Percentiles rank a stretch among this genome's conserved stretches.
Evolutionary conservation across 2,329 filamentous ascomycete genomes (phyloP).

Genomic region (Conoideocrella luteorostrata): DNA sequence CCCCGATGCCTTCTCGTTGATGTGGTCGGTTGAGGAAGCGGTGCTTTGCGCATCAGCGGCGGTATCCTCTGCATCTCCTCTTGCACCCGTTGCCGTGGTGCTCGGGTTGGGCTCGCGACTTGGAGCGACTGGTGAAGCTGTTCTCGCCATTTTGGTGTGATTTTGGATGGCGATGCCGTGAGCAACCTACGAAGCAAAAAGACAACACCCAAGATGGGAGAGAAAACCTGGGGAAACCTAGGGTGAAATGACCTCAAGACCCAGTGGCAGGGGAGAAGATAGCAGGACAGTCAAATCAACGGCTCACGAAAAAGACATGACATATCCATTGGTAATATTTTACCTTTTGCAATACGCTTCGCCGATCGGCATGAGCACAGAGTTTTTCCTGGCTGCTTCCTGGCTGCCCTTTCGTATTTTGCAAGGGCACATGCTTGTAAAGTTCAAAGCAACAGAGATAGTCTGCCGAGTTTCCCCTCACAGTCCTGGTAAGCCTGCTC

Average conservation of each 20-base stretch:
- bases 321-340: conserved; percentile 1
- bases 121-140: not conserved
- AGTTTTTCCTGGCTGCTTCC: too few species aligned
- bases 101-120: not conserved
- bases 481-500: not conserved
- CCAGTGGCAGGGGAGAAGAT: too few species aligned
- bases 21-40: conserved; percentile 5
- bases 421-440: too few species aligned
- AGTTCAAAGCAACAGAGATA: too few species aligned
- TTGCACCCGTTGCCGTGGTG: not conserved
- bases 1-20: conserved; percentile 7
- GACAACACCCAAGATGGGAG: not conserved
- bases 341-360: too few species aligned
- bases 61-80: conserved; percentile 1
- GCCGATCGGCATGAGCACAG: too few species aligned
- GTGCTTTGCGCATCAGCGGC: conserved; percentile 1
- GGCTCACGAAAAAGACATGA: not conserved
- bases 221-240: not conserved
- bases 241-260: not conserved
- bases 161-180: too few species aligned
- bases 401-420: too few species aligned
- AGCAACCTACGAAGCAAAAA: not conserved
- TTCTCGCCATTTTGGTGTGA: not conserved
- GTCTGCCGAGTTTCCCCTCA: conserved; percentile 3
- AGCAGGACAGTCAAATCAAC: not conserved